phyloP scores from a whole-genome alignment of 1,284 basidiomycete species.

The Moesziomyces antarcticus region DNA sequence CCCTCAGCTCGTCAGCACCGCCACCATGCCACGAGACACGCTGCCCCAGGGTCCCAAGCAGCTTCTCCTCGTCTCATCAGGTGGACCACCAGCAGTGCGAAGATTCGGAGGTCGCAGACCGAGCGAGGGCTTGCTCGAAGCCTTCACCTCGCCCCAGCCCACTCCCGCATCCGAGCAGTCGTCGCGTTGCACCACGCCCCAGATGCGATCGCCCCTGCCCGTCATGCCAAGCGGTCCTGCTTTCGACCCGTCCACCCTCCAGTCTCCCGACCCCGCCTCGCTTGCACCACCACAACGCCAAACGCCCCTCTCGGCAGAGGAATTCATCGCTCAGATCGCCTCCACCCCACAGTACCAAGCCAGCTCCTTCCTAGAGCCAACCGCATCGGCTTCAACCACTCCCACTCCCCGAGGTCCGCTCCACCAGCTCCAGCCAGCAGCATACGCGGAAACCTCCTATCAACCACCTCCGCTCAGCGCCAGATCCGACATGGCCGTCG shows the following conservation, averaged over 20 bases:
- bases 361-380: slow-evolving; percentile 28
- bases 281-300: not conserved
- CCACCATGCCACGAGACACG: slow-evolving; percentile 5
- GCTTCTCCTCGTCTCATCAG: slow-evolving; percentile 31
- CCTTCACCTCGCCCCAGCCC: slow-evolving; percentile 7
- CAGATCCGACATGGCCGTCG: not conserved
- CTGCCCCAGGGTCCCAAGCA: slow-evolving; percentile 29
- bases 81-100: slow-evolving; percentile 26
- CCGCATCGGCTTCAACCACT: slow-evolving; percentile 1
- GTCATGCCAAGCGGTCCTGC: slow-evolving; percentile 42
- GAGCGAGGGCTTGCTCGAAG: slow-evolving; percentile 23
- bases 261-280: slow-evolving; percentile 16
- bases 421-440: too few relatives aligned
- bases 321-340: slow-evolving; percentile 40
- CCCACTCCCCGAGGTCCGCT: too few relatives aligned
- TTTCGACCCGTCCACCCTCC: slow-evolving; percentile 17
- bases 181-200: slow-evolving; percentile 32
- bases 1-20: slow-evolving; percentile 7
- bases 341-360: slow-evolving; percentile 41
- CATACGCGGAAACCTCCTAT: not conserved
- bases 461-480: not conserved
- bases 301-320: slow-evolving; percentile 21
- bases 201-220: slow-evolving; percentile 36
- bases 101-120: slow-evolving; percentile 32
- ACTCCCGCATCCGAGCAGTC: slow-evolving; percentile 8